Conservation (phyloP, 768 basidiomycete genomes). For the Boletus speciosus region DNA sequence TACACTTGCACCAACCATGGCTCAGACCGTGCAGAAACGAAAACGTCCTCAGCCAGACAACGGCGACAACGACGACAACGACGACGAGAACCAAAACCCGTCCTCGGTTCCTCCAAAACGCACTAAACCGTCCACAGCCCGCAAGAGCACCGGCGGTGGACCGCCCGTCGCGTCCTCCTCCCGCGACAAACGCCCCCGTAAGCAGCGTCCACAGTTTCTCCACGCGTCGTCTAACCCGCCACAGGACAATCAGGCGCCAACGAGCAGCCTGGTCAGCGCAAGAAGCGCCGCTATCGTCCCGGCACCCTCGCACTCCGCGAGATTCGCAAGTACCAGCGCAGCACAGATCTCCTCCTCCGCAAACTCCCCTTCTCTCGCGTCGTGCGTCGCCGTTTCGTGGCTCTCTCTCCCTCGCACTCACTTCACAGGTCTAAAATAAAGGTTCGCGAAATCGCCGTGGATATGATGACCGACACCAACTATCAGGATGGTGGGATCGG, state of each 20-base stretch:
- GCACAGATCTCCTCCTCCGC: conserved; percentile 81
- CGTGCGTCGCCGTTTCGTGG: conserved; percentile 45
- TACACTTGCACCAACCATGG: conserved; percentile 42
- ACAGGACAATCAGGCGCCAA: conserved; percentile 23
- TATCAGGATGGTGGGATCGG: conserved; percentile 53
- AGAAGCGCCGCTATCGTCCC: conserved; percentile 76
- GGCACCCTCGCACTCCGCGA: conserved; percentile 89
- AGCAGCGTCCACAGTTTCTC: conserved; percentile 8
- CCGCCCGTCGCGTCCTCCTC: conserved; percentile 28
- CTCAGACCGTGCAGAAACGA: conserved; percentile 62
- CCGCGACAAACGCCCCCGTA: conserved; percentile 26
- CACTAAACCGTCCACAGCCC: conserved; percentile 58
- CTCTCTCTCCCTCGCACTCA: not conserved
- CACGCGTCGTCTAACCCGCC: conserved; percentile 9
- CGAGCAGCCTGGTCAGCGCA: conserved; percentile 29
- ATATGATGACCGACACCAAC: conserved; percentile 79
- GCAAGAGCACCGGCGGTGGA: conserved; percentile 79
- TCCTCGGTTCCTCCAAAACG: conserved; percentile 40
- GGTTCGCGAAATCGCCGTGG: conserved; percentile 94
- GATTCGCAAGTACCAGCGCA: conserved; percentile 92
- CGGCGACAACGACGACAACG: conserved; percentile 30
- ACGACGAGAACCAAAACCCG: conserved; percentile 15
- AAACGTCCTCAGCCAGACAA: conserved; percentile 29
- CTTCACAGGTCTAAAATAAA: conserved; percentile 28
- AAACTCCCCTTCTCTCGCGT: conserved; percentile 92